Base-by-base conservation (phyloP, 192 early-diverging fungal genomes). In the Chytriomyces hyalinus region DNA sequence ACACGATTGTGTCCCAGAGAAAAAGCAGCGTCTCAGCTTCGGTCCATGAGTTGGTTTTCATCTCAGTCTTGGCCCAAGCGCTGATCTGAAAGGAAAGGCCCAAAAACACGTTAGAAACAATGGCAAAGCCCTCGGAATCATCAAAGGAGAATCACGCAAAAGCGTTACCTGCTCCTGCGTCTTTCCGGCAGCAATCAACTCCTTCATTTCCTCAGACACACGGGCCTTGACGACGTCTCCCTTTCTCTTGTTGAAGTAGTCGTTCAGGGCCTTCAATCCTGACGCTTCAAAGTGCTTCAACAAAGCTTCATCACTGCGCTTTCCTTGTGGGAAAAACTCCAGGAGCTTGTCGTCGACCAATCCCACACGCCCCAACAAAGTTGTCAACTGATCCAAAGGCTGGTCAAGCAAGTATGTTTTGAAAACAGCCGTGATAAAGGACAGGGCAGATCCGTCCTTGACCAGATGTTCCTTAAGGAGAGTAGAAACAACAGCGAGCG, bases 391-490 rank as follows among this genome's bases (percentile, higher is more conserved):
- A 45, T 92, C 91, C 70, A 94, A 88, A 43, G 70, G 86, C 63
- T 95, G 92, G 70, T 93, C 92, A 49, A 85, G 80, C 70, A 97
- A 84, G 82, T 92, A 94, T 43, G 91, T 90, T 63, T 93, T 88
- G 86, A 97, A 90, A 46, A 95, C 88, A 28, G 90, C 81, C 9
- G 96, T 98, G 50, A 92, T 83, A 82, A 97, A 98, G 50, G 89
- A 85, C 61, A 97, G 84, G 13, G 94, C 89, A 24, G 91, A 86
- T 87, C 92, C 91, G 77, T 96, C 95, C 85, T 95, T 96, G 77
- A 96, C 94, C 80, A 98, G 87, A 80, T 98, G 94, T 76, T 98
- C 97, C 85, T 96, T 95, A 77, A 94, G 89, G 70, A 97, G 81
- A 57, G 88, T 87, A 49, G 82, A 87, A 70, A 98, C 87, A 7